phyloP scores from a whole-genome alignment of 1,139 yeast genomes.

The Suhomyces terraborum region DNA sequence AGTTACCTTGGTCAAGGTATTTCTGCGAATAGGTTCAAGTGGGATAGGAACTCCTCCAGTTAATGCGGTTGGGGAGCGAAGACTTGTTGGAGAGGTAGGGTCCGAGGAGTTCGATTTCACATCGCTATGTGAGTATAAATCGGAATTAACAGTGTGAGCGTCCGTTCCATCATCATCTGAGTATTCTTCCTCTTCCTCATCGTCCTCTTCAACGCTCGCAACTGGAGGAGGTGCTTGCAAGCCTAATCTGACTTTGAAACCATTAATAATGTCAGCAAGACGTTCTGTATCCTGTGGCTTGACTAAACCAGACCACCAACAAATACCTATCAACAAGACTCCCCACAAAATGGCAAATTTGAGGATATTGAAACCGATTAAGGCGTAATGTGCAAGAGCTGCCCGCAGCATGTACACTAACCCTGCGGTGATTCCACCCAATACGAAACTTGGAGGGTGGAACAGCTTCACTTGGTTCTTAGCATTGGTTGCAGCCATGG shows the following conservation, averaged over 20 bases:
- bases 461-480: constrained; percentile 17
- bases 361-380: constrained; percentile 23
- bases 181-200: constrained; percentile 12
- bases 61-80: constrained; percentile 7
- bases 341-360: constrained; percentile 32
- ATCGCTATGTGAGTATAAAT: not conserved
- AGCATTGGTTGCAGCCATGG: constrained; percentile 7
- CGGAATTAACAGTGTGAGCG: not conserved
- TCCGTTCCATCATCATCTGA: constrained; percentile 8
- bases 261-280: constrained; percentile 13
- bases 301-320: constrained; percentile 37
- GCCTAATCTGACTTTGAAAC: constrained; percentile 14
- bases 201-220: constrained; percentile 2
- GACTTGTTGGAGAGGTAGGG: not conserved
- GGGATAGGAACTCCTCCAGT: constrained; percentile 12
- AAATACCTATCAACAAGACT: constrained; percentile 25
- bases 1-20: constrained; percentile 26
- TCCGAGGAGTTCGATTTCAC: constrained; percentile 5
- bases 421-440: constrained; percentile 32
- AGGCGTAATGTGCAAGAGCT: constrained; percentile 24
- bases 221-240: constrained; percentile 1
- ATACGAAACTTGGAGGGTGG: constrained; percentile 36
- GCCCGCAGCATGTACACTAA: constrained; percentile 26
- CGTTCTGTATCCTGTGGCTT: constrained; percentile 25
- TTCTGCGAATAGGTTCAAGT: constrained; percentile 19